phyloP scores from a whole-genome alignment of 148 eudicot genomes.

The Vaccinium vitisidaea region DNA sequence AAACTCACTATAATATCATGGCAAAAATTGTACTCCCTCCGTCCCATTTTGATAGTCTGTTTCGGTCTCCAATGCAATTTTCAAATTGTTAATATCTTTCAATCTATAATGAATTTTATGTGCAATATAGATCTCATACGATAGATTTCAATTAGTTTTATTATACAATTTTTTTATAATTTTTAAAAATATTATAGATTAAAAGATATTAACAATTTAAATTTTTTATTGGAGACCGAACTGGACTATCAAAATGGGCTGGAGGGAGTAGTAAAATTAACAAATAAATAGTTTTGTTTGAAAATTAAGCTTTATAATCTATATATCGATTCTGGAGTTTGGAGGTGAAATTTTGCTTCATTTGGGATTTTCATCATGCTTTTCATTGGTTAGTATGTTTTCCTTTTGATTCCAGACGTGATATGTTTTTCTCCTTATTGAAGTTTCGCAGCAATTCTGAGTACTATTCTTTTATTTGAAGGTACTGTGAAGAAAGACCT shows the following conservation, averaged over 20 bases:
- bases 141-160: no score
- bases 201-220: no score
- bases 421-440: neutral
- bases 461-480: slow-evolving; percentile 27
- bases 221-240: no score
- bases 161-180: no score
- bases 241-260: no score
- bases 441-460: neutral
- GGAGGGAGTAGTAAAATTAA: neutral
- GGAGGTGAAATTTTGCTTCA: neutral
- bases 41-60: no score
- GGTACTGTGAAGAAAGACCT: slow-evolving; percentile 99
- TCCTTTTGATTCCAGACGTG: neutral
- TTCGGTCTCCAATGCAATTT: no score
- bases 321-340: neutral
- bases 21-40: neutral
- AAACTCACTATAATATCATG: neutral
- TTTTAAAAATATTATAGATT: no score
- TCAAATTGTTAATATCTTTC: no score
- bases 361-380: slow-evolving; percentile 3
- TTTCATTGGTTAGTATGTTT: neutral
- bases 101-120: no score
- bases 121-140: no score
- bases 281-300: neutral
- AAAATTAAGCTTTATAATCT: neutral